Evolutionary conservation across 75 land plant genomes (phyloP), one percentile per base, ranked within the genome.

Genomic region (Azolla pinnata): DNA sequence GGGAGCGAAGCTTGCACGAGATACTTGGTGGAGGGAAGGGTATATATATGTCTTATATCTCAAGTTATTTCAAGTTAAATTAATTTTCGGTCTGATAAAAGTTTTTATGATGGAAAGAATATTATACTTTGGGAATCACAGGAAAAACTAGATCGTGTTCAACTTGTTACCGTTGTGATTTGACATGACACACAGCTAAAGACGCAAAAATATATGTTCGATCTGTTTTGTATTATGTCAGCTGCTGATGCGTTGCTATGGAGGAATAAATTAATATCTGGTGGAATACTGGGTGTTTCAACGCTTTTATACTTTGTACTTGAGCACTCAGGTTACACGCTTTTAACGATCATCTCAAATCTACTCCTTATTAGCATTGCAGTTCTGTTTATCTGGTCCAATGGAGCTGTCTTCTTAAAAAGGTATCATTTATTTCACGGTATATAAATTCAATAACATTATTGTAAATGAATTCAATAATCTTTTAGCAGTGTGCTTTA

Each of bases 11-110:
- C 5, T 20, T 89, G 46, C 89, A 89, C 74, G 68, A 89, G 60
- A 62, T 89, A 54, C 80, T 89, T 18, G 96, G 96, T 27, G 96
- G 86, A 51, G 89, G 89, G 47, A 40, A 67, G 56, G 79, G 90
- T 86, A 59, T 35, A 77, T 26, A 18, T 5, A 8, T 20, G 4
- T 17, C 21, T 48, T 48, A 9, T 48, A 7, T 48, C 21, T 20
- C 30, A 9, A 48, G 4, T 4, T 7, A 20, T 48, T 7, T 48
- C 9, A 38, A 8, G 42, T 38, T 38, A 38, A 8, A 38, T 38
- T 38, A 8, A 38, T 38, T 38, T 38, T 14, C 42, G 7, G 14
- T 38, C 14, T 38, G 12, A 38, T 38, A 38, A 7, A 8, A 8
- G 12, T 38, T 38, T 38, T 8, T 14, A 14, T 38, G 7, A 38